These are phyloP conservation scores for Mycena albidolilacea DNA, from an alignment of 768 basidiomycete genomes.

Conservation along the genomic window DNA sequence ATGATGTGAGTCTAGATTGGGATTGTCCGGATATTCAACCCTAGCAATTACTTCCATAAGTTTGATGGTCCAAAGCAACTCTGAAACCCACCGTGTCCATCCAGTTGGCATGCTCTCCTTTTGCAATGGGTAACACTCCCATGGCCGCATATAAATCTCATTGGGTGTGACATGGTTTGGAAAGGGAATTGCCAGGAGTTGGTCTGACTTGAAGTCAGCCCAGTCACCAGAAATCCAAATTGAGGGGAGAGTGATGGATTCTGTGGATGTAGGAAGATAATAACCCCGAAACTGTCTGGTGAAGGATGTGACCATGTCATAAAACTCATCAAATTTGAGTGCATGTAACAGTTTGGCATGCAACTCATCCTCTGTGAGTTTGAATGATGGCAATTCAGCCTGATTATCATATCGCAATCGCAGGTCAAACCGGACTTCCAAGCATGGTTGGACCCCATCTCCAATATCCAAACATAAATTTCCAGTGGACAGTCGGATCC, in stretches of 20 bases:
- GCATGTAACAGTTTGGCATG: too few species aligned
- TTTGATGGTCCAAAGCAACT: too few species aligned
- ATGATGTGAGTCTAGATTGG: neutral
- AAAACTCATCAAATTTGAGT: too few species aligned
- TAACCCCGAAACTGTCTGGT: neutral
- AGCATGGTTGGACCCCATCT: neutral
- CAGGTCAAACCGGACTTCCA: neutral
- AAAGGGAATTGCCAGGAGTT: too few species aligned
- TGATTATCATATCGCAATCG: neutral
- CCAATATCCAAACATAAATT: neutral
- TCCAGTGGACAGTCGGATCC: slow-evolving; percentile 2
- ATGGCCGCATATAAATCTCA: neutral
- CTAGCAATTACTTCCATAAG: too few species aligned
- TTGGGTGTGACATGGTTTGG: too few species aligned
- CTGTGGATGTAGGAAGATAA: neutral
- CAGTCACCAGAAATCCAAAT: too few species aligned
- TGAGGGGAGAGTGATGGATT: too few species aligned
- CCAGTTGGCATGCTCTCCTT: neutral
- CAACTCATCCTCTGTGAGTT: neutral
- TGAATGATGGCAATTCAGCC: neutral
- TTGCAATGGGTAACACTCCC: neutral
- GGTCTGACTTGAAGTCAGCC: too few species aligned
- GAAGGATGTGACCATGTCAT: neutral
- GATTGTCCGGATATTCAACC: neutral
- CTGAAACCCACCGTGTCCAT: too few species aligned